Conservation (phyloP, 108 stramenopile species). For the Skeletonema potamos region DNA sequence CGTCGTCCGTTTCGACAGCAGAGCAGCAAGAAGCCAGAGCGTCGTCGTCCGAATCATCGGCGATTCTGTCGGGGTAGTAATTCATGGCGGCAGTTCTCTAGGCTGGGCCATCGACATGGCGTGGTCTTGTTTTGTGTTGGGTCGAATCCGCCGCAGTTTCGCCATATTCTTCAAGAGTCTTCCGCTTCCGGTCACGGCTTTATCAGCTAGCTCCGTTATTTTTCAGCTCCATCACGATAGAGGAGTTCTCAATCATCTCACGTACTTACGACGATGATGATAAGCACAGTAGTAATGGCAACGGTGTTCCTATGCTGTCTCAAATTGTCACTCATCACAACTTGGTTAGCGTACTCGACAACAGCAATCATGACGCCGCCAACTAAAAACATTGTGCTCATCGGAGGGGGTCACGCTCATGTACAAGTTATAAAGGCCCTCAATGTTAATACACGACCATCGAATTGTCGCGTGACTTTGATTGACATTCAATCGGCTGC, state of each 20-base stretch:
- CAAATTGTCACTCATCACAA: neutral
- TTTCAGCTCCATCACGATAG: no score
- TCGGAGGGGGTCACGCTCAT: constrained; percentile 98
- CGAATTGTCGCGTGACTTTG: constrained; percentile 78
- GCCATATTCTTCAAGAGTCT: no score
- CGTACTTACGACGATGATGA: no score
- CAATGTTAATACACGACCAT: constrained; percentile 58
- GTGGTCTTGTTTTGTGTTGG: no score
- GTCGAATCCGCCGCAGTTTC: no score
- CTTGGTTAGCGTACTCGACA: neutral
- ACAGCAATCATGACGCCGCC: neutral
- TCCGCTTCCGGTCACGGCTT: no score
- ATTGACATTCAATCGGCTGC: constrained; percentile 86
- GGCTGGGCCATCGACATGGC: neutral
- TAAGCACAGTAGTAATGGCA: no score
- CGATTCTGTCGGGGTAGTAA: constrained; percentile 42
- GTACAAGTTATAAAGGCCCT: constrained; percentile 93
- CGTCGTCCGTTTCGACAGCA: neutral
- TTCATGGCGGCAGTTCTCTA: constrained; percentile 5
- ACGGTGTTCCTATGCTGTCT: neutral
- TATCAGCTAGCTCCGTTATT: no score
- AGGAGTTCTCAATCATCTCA: no score
- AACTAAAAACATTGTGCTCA: constrained; percentile 70
- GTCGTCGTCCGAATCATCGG: constrained; percentile 23
- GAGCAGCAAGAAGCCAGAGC: constrained; percentile 21